A percentile compares a stretch with the other conserved stretches of the same genome.
phyloP scores from a whole-genome alignment of 2,329 filamentous ascomycete species.

The Aspergillus tubingensis region DNA sequence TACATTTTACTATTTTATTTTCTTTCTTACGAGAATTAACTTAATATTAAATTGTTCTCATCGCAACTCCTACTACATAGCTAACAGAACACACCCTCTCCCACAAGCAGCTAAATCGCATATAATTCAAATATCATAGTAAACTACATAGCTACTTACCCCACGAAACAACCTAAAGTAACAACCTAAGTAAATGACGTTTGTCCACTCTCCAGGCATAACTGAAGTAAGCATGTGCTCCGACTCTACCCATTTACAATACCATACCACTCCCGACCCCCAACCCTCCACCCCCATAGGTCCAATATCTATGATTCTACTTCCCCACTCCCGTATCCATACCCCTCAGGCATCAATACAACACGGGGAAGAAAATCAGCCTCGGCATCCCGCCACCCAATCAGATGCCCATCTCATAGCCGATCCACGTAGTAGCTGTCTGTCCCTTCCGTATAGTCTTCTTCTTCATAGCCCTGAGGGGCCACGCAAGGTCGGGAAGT shows the following conservation, averaged over 20 bases:
- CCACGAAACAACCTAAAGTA: too few species aligned
- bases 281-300: background rate
- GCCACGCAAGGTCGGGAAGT: constrained; percentile 31
- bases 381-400: constrained; percentile 8
- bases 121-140: too few species aligned
- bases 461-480: background rate
- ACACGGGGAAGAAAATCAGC: constrained; percentile 1
- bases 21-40: too few species aligned
- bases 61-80: background rate
- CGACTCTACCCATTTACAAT: constrained; percentile 3
- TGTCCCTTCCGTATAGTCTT: background rate
- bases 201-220: too few species aligned
- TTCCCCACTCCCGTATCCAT: constrained; percentile 1
- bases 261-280: constrained; percentile 4
- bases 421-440: background rate
- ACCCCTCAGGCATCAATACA: constrained; percentile 1
- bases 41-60: too few species aligned
- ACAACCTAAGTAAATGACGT: constrained; percentile 13
- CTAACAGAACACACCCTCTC: too few species aligned
- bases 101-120: too few species aligned
- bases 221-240: background rate
- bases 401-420: background rate
- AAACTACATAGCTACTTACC: too few species aligned
- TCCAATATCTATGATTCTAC: too few species aligned
- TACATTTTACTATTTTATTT: background rate